Evolutionary conservation across 441 rosid genomes (phyloP).

Genomic region (Populus hybrid): DNA sequence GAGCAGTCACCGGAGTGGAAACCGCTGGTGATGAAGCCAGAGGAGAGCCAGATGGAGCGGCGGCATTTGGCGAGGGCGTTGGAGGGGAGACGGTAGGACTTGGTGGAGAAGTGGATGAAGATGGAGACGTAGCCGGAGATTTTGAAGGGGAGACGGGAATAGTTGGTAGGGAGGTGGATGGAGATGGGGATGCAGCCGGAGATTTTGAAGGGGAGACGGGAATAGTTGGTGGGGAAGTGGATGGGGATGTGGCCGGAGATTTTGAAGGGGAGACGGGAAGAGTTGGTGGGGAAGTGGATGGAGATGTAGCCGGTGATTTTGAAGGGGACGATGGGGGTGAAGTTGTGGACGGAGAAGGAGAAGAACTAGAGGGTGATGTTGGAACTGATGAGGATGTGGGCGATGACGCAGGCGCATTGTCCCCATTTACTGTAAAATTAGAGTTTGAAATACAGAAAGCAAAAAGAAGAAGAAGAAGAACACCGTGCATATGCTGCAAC

Average conservation of each 20-base stretch:
- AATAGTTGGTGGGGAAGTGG: neutral
- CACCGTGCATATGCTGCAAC: conserved; percentile 14
- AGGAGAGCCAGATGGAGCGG: conserved; percentile 23
- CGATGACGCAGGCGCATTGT: conserved; percentile 44
- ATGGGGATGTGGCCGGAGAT: neutral
- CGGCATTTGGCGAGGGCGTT: conserved; percentile 25
- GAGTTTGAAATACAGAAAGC: conserved; percentile 20
- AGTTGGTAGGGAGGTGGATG: neutral
- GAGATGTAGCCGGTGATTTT: neutral
- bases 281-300: neutral
- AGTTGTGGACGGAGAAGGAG: conserved; percentile 10
- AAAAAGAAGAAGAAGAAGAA: conserved; percentile 15
- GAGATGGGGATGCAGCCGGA: conserved; percentile 2
- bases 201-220: neutral
- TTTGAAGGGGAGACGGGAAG: neutral
- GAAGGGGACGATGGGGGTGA: neutral
- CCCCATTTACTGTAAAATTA: conserved; percentile 24
- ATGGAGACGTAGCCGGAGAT: conserved; percentile 18
- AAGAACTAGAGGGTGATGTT: neutral
- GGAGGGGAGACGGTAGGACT: conserved; percentile 10
- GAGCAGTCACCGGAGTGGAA: conserved; percentile 22
- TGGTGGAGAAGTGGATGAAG: conserved; percentile 26
- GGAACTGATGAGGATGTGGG: conserved; percentile 23
- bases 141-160: neutral
- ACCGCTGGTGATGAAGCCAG: conserved; percentile 33